Conservation (phyloP, 257 asterid genomes). For the Nicotiana benthamiana region DNA sequence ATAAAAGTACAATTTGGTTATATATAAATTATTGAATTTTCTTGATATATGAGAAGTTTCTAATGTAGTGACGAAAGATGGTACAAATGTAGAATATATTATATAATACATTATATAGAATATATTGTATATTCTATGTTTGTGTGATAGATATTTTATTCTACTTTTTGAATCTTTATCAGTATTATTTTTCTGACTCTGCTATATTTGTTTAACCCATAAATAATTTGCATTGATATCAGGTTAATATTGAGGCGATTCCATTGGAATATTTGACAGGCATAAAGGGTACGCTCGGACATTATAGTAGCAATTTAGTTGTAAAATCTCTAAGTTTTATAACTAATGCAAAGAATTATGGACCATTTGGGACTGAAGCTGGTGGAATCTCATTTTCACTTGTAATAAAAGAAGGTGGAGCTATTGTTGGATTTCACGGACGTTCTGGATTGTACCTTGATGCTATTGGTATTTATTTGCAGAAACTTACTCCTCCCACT, state of each 20-base stretch:
- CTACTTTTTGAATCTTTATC: background rate
- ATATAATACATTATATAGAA: background rate
- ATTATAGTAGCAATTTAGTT: background rate
- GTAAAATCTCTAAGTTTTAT: background rate
- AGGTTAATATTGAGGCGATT: background rate
- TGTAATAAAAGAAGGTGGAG: constrained; percentile 8
- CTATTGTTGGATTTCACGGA: constrained; percentile 15
- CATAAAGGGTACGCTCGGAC: background rate
- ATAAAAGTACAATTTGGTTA: no score
- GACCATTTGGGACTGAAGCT: constrained; percentile 2
- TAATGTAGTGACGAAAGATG: background rate
- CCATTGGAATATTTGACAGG: constrained; percentile 3
- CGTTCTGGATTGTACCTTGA: background rate
- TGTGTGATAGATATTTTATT: background rate
- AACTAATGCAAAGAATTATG: background rate
- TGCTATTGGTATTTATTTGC: constrained; percentile 14
- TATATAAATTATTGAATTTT: no score
- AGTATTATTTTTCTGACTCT: background rate
- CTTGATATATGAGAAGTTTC: background rate
- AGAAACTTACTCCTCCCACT: background rate
- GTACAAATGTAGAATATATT: no score
- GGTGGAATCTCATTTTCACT: background rate
- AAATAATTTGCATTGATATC: background rate
- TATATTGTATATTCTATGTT: background rate
- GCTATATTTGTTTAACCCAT: background rate